These are phyloP conservation scores for Penicillium turbatum DNA, from an alignment of 495 filamentous ascomycete species.

Conservation along the genomic window DNA sequence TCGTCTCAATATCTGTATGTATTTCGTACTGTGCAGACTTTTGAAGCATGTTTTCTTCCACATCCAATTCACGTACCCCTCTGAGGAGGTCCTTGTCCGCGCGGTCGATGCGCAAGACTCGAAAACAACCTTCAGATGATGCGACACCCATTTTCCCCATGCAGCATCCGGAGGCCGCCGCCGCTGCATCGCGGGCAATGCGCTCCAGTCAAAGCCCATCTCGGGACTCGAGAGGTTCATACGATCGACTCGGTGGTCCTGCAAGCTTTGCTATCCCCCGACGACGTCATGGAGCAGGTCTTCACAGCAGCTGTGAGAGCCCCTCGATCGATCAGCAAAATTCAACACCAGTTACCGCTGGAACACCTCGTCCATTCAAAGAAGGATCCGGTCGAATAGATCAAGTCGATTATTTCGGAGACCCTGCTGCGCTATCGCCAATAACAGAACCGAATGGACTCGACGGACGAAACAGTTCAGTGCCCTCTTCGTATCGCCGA, in stretches of 20 bases:
- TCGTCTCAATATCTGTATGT: neutral
- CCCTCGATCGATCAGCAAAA: neutral
- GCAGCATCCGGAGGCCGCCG: constrained; percentile 51
- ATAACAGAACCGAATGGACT: constrained; percentile 40
- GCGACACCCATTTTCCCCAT: constrained; percentile 54
- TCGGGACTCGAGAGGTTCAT: constrained; percentile 26
- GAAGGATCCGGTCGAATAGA: neutral
- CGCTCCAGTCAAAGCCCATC: constrained; percentile 47
- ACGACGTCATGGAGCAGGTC: constrained; percentile 19
- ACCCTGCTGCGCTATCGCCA: constrained; percentile 28
- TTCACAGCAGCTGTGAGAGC: constrained; percentile 10
- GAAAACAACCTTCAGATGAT: constrained; percentile 32
- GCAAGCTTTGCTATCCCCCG: constrained; percentile 39
- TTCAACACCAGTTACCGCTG: neutral
- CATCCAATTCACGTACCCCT: constrained; percentile 36
- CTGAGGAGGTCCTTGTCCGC: constrained; percentile 61
- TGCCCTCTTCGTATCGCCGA: constrained; percentile 70
- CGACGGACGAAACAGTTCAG: constrained; percentile 58
- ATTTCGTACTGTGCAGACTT: constrained; percentile 22
- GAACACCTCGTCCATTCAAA: constrained; percentile 5
- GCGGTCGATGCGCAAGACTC: constrained; percentile 49
- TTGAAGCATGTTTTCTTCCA: constrained; percentile 24
- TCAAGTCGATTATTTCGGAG: constrained; percentile 12
- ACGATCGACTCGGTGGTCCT: constrained; percentile 32
- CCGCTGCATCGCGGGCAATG: constrained; percentile 66